These are phyloP conservation scores for Penicillium hesseltinei DNA, from an alignment of 2,329 filamentous ascomycete genomes.

Conservation along the genomic window DNA sequence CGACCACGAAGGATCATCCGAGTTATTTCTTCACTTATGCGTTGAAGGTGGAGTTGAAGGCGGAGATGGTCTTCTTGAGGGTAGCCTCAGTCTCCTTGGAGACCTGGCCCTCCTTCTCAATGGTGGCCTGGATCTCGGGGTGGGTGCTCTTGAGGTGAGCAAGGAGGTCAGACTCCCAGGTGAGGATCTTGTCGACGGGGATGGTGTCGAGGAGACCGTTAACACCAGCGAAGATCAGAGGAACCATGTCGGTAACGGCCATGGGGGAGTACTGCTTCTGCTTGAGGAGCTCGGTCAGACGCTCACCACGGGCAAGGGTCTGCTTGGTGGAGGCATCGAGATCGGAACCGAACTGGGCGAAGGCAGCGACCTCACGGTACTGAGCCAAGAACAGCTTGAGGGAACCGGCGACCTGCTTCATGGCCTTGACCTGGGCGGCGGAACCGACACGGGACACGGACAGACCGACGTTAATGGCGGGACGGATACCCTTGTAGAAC, in stretches of 20 bases:
- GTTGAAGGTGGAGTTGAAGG: slow-evolving; percentile 92
- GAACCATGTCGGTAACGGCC: slow-evolving; percentile 99
- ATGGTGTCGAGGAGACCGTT: slow-evolving; percentile 90
- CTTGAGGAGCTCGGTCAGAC: slow-evolving; percentile 97
- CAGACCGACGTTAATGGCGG: slow-evolving; percentile 99
- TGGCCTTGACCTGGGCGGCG: slow-evolving; percentile 98
- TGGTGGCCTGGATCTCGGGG: slow-evolving; percentile 74
- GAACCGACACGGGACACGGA: slow-evolving; percentile 99
- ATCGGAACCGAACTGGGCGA: slow-evolving; percentile 99
- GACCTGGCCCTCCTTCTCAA: slow-evolving; percentile 92
- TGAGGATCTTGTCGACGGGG: slow-evolving; percentile 85
- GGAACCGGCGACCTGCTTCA: slow-evolving; percentile 99
- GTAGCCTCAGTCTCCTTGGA: slow-evolving; percentile 79
- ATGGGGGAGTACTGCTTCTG: slow-evolving; percentile 99
- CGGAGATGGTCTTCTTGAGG: slow-evolving; percentile 66
- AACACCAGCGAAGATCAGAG: slow-evolving; percentile 98
- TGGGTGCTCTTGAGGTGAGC: slow-evolving; percentile 89
- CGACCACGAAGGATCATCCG: slow-evolving; percentile 36
- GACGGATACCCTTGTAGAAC: slow-evolving; percentile 99
- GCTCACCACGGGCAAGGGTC: slow-evolving; percentile 96
- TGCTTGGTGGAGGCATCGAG: slow-evolving; percentile 98
- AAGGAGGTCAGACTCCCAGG: slow-evolving; percentile 95
- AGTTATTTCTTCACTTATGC: slow-evolving; percentile 40
- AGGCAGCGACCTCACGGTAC: slow-evolving; percentile 99
- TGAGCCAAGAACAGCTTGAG: slow-evolving; percentile 99